Evolutionary conservation across 345 rosid species (phyloP).

Genomic region (Boechera divaricarpa): DNA sequence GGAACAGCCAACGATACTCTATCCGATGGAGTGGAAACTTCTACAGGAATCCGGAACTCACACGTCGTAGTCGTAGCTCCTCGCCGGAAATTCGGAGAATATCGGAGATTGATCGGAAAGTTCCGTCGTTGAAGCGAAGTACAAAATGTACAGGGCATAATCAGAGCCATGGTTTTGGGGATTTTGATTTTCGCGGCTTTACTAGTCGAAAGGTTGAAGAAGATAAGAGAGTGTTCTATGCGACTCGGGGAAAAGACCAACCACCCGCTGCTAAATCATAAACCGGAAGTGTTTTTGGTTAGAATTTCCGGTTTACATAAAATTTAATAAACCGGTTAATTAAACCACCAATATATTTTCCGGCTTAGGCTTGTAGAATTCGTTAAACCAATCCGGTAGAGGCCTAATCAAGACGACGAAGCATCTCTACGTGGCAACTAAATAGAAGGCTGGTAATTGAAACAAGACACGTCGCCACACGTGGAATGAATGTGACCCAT

Average conservation of each 20-base stretch:
- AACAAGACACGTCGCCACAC: constrained; percentile 9
- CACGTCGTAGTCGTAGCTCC: constrained; percentile 40
- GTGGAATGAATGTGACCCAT: neutral
- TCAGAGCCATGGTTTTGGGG: constrained; percentile 53
- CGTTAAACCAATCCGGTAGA: neutral
- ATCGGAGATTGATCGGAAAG: constrained; percentile 20
- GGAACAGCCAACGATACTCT: constrained; percentile 52
- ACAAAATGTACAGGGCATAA: constrained; percentile 48
- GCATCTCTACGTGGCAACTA: constrained; percentile 23
- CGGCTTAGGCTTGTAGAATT: too few species aligned
- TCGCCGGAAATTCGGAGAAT: constrained; percentile 43
- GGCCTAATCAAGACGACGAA: neutral
- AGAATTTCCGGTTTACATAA: neutral
- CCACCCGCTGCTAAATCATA: neutral
- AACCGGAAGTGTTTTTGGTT: constrained; percentile 18
- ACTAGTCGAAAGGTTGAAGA: constrained; percentile 38
- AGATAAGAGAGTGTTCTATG: constrained; percentile 8
- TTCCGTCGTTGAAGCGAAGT: constrained; percentile 37
- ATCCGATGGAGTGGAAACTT: constrained; percentile 43
- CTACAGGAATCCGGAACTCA: constrained; percentile 59
- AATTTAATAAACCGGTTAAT: too few species aligned
- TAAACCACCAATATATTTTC: too few species aligned
- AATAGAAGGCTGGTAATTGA: neutral
- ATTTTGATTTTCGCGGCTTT: constrained; percentile 40
- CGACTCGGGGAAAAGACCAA: neutral